Base-by-base conservation (phyloP, 176 grass and related monocot species). In the Saccharum officinarum region DNA sequence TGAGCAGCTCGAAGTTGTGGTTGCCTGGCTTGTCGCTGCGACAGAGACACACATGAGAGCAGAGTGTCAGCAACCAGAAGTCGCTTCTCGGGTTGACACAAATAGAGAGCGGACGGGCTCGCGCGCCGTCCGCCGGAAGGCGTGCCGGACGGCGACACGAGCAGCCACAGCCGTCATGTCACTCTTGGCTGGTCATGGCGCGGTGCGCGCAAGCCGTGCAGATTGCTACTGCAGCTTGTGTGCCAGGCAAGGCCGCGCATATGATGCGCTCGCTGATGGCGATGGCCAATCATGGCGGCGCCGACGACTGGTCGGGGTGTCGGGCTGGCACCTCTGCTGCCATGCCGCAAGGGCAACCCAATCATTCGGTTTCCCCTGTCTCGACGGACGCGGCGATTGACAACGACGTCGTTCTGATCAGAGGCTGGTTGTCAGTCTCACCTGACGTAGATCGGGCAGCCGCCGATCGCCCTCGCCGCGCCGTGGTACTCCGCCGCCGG, bases 1-100 rank as follows among this genome's bases (percentile, higher is more conserved):
- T 92, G 36, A 97, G 88, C 0, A 97, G 85, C 15, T 95, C 90
- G 69, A 95, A 97, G 87, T 97, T 88, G 80, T 97, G 95, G 72
- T 90, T 84, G 65, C 95, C 95, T 0, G 95, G 95, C 82, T 90
- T 93, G 90, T 97, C 92, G 81, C 94, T 97, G 59, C 85, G 28
- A 80, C 28, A 67, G 18, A 50, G 37, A 45, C 23, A 59, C 1
- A n/a, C 1, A 6, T 36, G 16, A 61, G 1, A 73, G 3, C 83
- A 79, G 10, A 34, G 63, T 25, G 68, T 70, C 16, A 50, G 46
- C 15, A 17, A 17, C 16, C 64, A 86, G 25, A 30, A 46, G 38
- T 39, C 38, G 7, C 33, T 33, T 33, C 3, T 33, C 3, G 33
- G 33, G 33, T 33, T 33, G 33, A 33, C 38, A 39, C 3, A 42